phyloP scores from a whole-genome alignment of 2,329 filamentous ascomycete species.

The Fulvia fulva region DNA sequence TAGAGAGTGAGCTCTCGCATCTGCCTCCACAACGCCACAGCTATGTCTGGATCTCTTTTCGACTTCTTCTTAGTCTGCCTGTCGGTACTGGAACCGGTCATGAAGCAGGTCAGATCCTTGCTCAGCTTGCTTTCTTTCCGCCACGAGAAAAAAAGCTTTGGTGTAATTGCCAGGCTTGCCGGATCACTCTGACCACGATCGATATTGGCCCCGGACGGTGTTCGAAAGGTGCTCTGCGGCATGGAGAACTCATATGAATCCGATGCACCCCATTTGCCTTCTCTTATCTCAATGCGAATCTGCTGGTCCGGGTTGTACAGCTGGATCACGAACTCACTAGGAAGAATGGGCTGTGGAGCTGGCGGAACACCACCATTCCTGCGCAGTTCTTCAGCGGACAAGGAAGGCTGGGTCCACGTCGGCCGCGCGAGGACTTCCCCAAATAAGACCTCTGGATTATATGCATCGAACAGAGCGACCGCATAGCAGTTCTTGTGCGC shows the following conservation, averaged over 20 bases:
- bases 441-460: constrained; percentile 75
- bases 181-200: constrained; percentile 68
- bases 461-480: constrained; percentile 77
- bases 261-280: constrained; percentile 73
- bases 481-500: constrained; percentile 79
- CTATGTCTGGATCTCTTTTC: constrained; percentile 86
- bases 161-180: constrained; percentile 49
- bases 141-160: constrained; percentile 83
- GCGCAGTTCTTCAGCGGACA: constrained; percentile 77
- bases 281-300: constrained; percentile 65
- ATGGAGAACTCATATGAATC: constrained; percentile 90
- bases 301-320: constrained; percentile 93
- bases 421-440: constrained; percentile 81
- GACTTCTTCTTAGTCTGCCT: constrained; percentile 65
- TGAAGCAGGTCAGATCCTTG: constrained; percentile 83
- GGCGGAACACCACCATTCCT: constrained; percentile 62
- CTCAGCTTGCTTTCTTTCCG: constrained; percentile 80
- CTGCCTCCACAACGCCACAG: constrained; percentile 78
- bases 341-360: constrained; percentile 67
- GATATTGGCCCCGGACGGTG: constrained; percentile 72
- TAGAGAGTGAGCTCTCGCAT: constrained; percentile 81
- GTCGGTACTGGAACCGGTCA: constrained; percentile 71
- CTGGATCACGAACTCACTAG: constrained; percentile 75
- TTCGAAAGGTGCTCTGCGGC: constrained; percentile 76
- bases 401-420: constrained; percentile 76